Base-by-base conservation (phyloP, 140 eudicot genomes). In the Ambrosia hybrid region DNA sequence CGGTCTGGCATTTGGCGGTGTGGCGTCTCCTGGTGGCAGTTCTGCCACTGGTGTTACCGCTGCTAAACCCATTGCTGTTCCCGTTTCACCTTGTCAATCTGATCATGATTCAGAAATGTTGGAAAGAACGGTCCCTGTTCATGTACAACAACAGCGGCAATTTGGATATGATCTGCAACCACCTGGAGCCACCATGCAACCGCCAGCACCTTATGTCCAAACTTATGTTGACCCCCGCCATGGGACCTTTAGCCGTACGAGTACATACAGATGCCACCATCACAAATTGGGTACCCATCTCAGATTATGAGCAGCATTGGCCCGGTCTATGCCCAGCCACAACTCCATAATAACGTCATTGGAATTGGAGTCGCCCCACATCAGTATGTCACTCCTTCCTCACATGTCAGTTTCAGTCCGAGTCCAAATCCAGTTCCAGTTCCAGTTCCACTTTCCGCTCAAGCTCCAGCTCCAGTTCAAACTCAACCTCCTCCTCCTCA, bases 221-320 rank as follows among this genome's bases (percentile, higher is more conserved):
- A 55, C 82, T 36, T 92, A 83, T 74, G 65, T 72, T 9, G 98
- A 89, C 66, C 86, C 92, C 63, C 95, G 78, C 16, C 93, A 82
- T 30, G 97, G 85, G 71, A 79, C 81, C 17, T 17, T 79, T 51
- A 82, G 57, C 60, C 89, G 76, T 52, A 69, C 14, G 91, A 87
- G 41, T 86, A 81, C 81, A 80, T 89, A 43, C 95, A 89, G 70
- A 52, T 76, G 75, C 79, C 88, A 3, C 41, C 94, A 13, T 43
- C 96, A 10, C 91, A 82, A 21, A 55, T 87, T 83, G 94, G 92
- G 37, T 93, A 70, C 76, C 93, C 80, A 6, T 58, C 86, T 38
- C 96, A 85, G 68, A 57, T 90, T 16, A 52, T 76, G 80, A 78
- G 87, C 56, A 63, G 81, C 14, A 79, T 85, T 72, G 81, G 90